A percentile compares a stretch with the other conserved stretches of the same genome.
phyloP scores from a whole-genome alignment of 2,329 filamentous ascomycete species.

The Parastagonospora avenae region DNA sequence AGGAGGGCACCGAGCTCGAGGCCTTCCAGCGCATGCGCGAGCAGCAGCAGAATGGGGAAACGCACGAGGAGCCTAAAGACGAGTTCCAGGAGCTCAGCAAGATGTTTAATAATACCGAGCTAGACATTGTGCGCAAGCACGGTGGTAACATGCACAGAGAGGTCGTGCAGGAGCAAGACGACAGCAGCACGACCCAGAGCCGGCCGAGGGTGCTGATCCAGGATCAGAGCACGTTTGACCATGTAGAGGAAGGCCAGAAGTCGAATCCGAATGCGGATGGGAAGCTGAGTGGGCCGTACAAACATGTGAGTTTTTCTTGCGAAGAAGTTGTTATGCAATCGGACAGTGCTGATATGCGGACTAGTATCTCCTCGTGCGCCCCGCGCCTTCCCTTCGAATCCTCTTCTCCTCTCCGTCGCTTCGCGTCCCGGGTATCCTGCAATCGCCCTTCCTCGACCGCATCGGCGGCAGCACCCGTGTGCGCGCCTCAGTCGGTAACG shows the following conservation, averaged over 20 bases:
- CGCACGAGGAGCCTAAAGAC: slow-evolving; percentile 54
- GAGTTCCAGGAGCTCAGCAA: slow-evolving; percentile 70
- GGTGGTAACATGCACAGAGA: slow-evolving; percentile 69
- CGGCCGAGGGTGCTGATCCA: slow-evolving; percentile 56
- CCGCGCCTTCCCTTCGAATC: slow-evolving; percentile 55
- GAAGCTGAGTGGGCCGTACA: slow-evolving; percentile 57
- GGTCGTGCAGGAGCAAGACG: slow-evolving; percentile 55
- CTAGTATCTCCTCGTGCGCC: slow-evolving; percentile 56
- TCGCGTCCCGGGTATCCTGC: slow-evolving; percentile 55
- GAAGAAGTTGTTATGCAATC: neutral
- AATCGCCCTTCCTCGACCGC: slow-evolving; percentile 55
- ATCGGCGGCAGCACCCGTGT: slow-evolving; percentile 59
- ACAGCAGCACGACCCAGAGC: slow-evolving; percentile 34
- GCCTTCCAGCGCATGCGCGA: slow-evolving; percentile 60
- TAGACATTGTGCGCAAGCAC: slow-evolving; percentile 66
- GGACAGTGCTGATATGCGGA: neutral
- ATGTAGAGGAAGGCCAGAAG: slow-evolving; percentile 24
- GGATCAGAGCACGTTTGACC: slow-evolving; percentile 49
- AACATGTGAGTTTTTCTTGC: slow-evolving; percentile 55
- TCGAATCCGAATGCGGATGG: slow-evolving; percentile 27
- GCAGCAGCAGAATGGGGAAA: slow-evolving; percentile 38
- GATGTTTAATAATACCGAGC: slow-evolving; percentile 71
- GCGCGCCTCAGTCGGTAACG: slow-evolving; percentile 60
- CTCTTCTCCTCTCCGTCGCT: slow-evolving; percentile 57
- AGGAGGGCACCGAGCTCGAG: slow-evolving; percentile 68